Evolutionary conservation across 2,329 filamentous ascomycete genomes (phyloP).

Genomic region (Penicillium sp.): DNA sequence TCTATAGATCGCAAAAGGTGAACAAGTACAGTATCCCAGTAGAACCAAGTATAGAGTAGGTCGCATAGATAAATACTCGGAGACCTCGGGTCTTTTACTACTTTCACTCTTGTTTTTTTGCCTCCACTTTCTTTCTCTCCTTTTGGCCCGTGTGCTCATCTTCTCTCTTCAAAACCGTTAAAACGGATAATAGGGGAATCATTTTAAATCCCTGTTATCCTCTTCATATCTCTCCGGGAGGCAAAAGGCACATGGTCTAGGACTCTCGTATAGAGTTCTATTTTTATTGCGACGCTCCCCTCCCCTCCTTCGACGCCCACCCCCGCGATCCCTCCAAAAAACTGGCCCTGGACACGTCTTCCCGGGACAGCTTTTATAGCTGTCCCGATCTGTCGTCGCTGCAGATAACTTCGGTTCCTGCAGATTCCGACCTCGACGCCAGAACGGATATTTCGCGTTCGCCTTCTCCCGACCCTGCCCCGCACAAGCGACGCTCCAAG

Average conservation of each 20-base stretch:
- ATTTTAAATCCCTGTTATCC: too few relatives aligned
- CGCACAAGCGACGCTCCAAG: slow-evolving; percentile 35
- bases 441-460: slow-evolving; percentile 35
- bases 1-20: too few relatives aligned
- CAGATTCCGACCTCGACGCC: slow-evolving; percentile 27
- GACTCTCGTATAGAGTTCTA: slow-evolving; percentile 13
- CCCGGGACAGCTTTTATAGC: slow-evolving; percentile 45
- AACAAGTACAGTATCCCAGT: too few relatives aligned
- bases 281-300: slow-evolving; percentile 21
- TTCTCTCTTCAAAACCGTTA: too few relatives aligned
- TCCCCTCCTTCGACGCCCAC: slow-evolving; percentile 21
- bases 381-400: slow-evolving; percentile 46
- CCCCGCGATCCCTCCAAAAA: slow-evolving; percentile 34
- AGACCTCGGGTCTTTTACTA: slow-evolving; percentile 7
- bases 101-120: neutral
- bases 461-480: slow-evolving; percentile 35
- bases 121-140: slow-evolving; percentile 11
- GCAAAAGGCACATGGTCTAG: neutral
- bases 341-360: slow-evolving; percentile 43
- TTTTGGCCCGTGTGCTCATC: neutral
- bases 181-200: too few relatives aligned
- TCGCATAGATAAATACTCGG: neutral
- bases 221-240: neutral
- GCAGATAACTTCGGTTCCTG: slow-evolving; percentile 32
- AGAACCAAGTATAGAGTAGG: neutral